These are phyloP conservation scores for Tillandsia leiboldiana DNA, from an alignment of 176 grass and related monocot species.

Conservation along the genomic window DNA sequence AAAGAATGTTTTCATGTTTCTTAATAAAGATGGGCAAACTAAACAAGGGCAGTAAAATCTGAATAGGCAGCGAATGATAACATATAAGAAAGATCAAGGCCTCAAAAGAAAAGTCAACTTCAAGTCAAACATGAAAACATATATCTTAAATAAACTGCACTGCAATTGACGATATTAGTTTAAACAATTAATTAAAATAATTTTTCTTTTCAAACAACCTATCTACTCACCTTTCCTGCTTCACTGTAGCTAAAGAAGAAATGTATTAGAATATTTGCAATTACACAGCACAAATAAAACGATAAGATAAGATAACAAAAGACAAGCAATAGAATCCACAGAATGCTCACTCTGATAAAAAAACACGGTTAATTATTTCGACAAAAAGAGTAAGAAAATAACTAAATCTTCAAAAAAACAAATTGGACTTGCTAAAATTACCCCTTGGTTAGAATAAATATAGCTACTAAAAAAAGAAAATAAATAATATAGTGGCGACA, in stretches of 20 bases:
- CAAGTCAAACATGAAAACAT: too few relatives aligned
- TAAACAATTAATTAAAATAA: not conserved
- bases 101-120: too few relatives aligned
- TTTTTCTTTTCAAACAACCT: not conserved
- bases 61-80: not conserved
- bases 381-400: not conserved
- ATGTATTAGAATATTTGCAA: not conserved
- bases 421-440: not conserved
- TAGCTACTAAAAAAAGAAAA: too few relatives aligned
- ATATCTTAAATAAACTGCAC: not conserved
- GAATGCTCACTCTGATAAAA: not conserved
- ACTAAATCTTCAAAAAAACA: not conserved
- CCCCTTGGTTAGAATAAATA: conserved; percentile 9
- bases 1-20: not conserved
- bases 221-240: not conserved
- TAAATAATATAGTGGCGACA: too few relatives aligned
- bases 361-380: not conserved
- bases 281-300: not conserved
- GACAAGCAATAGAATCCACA: not conserved
- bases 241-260: not conserved
- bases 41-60: not conserved
- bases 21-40: not conserved
- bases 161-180: not conserved
- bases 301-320: not conserved
- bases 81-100: not conserved